A percentile compares a stretch with the other conserved stretches of the same genome.
These are phyloP conservation scores for Sporobolomyces roseus DNA, from an alignment of 768 basidiomycete species.

Conservation along the genomic window DNA sequence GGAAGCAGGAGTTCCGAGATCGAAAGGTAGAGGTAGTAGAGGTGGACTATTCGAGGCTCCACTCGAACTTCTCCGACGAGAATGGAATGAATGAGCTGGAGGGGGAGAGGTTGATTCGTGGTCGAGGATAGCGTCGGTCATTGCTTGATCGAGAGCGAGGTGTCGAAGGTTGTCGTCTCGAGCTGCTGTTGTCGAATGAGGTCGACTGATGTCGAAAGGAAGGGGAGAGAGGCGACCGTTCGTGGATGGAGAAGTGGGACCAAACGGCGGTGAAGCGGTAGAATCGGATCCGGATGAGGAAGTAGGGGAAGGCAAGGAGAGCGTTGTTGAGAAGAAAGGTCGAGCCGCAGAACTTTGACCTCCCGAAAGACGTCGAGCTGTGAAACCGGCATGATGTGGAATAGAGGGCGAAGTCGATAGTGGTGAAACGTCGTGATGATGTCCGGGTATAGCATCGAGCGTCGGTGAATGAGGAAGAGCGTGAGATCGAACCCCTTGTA, in stretches of 20 bases:
- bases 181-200: no score
- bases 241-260: not conserved
- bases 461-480: conserved; percentile 30
- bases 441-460: not conserved
- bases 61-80: not conserved
- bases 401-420: conserved; percentile 15
- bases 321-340: not conserved
- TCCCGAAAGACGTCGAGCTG: not conserved
- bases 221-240: conserved; percentile 10
- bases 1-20: not conserved
- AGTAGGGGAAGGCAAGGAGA: not conserved
- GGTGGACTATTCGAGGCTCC: not conserved
- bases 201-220: not conserved
- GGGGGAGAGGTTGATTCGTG: not conserved
- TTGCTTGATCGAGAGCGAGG: conserved; percentile 4
- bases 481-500: conserved; percentile 36
- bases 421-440: conserved; percentile 6
- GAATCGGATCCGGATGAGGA: not conserved
- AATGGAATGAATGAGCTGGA: not conserved
- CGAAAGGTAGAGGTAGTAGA: not conserved
- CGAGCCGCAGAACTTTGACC: conserved; percentile 6
- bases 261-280: conserved; percentile 14
- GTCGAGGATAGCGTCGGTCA: conserved; percentile 3
- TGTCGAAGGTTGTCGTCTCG: conserved; percentile 1
- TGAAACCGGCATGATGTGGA: not conserved